phyloP scores from a whole-genome alignment of 2,329 filamentous ascomycete species.

The Trichoderma koningii region DNA sequence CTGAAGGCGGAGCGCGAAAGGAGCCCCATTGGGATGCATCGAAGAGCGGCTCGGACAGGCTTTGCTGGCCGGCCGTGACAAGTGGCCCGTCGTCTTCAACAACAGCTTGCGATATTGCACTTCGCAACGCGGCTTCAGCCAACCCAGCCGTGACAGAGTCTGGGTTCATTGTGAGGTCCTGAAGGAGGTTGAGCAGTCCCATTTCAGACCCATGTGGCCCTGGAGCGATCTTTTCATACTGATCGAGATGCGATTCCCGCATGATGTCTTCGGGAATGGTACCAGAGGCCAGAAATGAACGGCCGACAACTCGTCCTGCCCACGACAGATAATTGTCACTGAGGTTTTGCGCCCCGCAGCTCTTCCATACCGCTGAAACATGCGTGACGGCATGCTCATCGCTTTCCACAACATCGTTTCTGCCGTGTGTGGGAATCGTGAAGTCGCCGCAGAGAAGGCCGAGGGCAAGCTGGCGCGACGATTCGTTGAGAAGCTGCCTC shows the following conservation, averaged over 20 bases:
- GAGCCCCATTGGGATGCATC: slow-evolving; percentile 59
- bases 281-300: slow-evolving; percentile 78
- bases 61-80: slow-evolving; percentile 53
- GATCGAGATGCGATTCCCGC: slow-evolving; percentile 58
- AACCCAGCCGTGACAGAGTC: slow-evolving; percentile 59
- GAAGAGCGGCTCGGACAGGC: slow-evolving; percentile 54
- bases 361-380: slow-evolving; percentile 73
- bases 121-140: slow-evolving; percentile 61
- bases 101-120: slow-evolving; percentile 57
- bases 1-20: slow-evolving; percentile 59
- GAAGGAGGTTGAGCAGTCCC: slow-evolving; percentile 63
- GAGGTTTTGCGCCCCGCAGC: slow-evolving; percentile 64
- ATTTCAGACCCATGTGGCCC: slow-evolving; percentile 61
- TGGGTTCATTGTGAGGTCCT: slow-evolving; percentile 61
- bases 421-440: slow-evolving; percentile 47
- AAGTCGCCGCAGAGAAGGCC: slow-evolving; percentile 77
- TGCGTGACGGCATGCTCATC: slow-evolving; percentile 65
- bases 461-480: slow-evolving; percentile 70
- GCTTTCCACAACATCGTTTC: slow-evolving; percentile 66
- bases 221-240: slow-evolving; percentile 51
- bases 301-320: slow-evolving; percentile 81
- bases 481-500: slow-evolving; percentile 66
- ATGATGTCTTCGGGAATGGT: slow-evolving; percentile 62
- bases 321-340: slow-evolving; percentile 75
- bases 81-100: slow-evolving; percentile 51